Evolutionary conservation across 352 stramenopile genomes (phyloP).

Genomic region (Pythium brachiatum): DNA sequence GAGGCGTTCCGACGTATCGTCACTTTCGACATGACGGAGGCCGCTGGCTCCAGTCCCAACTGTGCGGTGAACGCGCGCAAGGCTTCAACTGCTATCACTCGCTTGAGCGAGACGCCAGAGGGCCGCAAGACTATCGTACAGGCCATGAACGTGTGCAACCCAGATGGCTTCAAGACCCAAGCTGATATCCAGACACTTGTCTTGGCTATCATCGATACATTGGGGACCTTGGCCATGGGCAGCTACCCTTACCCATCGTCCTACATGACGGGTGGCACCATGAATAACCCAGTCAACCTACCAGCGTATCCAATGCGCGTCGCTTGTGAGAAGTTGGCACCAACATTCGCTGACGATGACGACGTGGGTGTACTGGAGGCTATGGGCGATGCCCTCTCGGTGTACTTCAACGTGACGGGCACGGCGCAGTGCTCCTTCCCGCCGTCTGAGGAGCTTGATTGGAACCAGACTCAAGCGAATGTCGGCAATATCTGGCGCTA

Average conservation of each 20-base stretch:
- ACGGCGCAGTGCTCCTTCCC: constrained; percentile 33
- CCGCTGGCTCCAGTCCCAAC: constrained; percentile 34
- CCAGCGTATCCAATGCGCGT: constrained; percentile 76
- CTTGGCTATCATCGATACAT: constrained; percentile 41
- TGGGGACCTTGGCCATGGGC: constrained; percentile 84
- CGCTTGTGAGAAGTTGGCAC: constrained; percentile 50
- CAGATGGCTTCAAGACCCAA: constrained; percentile 18
- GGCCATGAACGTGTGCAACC: constrained; percentile 32
- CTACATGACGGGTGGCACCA: constrained; percentile 71
- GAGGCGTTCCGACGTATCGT: constrained; percentile 28
- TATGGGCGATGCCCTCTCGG: constrained; percentile 32
- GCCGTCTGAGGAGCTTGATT: not conserved
- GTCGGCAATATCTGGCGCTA: constrained; percentile 49
- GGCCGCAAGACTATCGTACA: constrained; percentile 30
- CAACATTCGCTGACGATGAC: constrained; percentile 21
- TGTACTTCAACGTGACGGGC: constrained; percentile 40
- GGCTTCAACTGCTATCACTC: constrained; percentile 31
- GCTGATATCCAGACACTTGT: constrained; percentile 35
- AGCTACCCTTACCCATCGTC: constrained; percentile 88
- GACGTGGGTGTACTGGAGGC: constrained; percentile 23
- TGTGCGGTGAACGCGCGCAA: constrained; percentile 58
- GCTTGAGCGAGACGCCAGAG: constrained; percentile 25
- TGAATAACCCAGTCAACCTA: no score
- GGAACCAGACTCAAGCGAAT: not conserved
- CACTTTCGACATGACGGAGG: constrained; percentile 43